Evolutionary conservation across 345 rosid genomes (phyloP), one percentile per base, ranked within the genome.

Genomic region (Alliaria petiolata): DNA sequence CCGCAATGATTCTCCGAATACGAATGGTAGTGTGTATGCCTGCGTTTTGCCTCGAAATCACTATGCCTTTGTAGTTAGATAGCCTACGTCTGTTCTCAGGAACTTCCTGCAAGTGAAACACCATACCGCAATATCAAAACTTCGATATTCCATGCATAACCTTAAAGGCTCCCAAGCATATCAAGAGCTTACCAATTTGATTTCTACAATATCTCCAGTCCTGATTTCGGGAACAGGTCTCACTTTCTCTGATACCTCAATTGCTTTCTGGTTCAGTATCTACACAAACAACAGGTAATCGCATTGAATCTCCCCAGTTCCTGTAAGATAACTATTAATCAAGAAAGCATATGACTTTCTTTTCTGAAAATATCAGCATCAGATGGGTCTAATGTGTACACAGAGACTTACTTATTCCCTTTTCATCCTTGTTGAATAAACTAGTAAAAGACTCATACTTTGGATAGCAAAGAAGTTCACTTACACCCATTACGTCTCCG

Each of bases 11-110:
- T 81, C 97, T 89, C 43, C 96, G 82, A 64, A 91, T 83, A 43
- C 98, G 75, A 70, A 93, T 89, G 20, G 97, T 93, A 15, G 92
- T 84, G 72, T 91, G 95, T 83, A 91, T 86, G 14, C 96, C 96
- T 3, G 98, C 91, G 82, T 91, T 93, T 52, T 89, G 97, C 79
- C 81, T 91, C 11, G 91, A 85, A 31, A 93, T 91, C 17, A 89
- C 89, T 33, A 93, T 90, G 50, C 98, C 97, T 83, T 85, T 89
- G 84, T 87, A 90, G 52, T 81, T 73, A 8, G 98, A 84, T 61
- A 87, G 58, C 80, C 96, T 85, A 33, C 95, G 87, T 83, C 81
- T 85, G 46, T 82, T 89, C 79, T 82, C 85, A 50, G 97, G 92
- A 59, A 86, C 91, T 82, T 87, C 92, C 96, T 93, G 87, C 40